Base-by-base conservation (phyloP, 371 early-diverging fungal species). In the Dinochytrium kinnereticum region DNA sequence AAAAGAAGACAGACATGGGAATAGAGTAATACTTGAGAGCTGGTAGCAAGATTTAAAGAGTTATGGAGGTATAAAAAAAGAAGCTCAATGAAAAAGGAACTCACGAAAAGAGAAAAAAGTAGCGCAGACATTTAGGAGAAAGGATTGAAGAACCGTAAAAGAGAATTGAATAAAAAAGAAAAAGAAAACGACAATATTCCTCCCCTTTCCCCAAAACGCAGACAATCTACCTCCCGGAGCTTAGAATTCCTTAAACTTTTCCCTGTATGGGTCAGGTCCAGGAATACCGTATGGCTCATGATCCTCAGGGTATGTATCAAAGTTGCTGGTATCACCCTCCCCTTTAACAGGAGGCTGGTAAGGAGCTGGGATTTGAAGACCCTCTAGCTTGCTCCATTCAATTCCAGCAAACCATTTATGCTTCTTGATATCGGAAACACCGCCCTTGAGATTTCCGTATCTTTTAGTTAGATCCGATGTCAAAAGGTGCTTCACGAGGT, bases 331-430 rank as follows among this genome's bases (percentile, higher is more conserved):
- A 79, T 98, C 98, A 44, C 97, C 97, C 39, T 92, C 95, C 44
- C 91, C 90, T 37, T 85, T 85, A 40, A 94, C 89, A 34, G 90
- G 89, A 24, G 98, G 98, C 26, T 94, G 84, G 82, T 95, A 94
- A 5, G 99, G 99, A 26, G 98, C 93, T 68, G 91, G 87, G 69
- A 96, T 89, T 75, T 93, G 90, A 38, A 90, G 81, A 21, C 88
- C 83, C 30, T 86, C 83, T 40, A 98, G 85, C 64, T 88, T 87
- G 66, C 90, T 86, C 94, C 96, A 98, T 76, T 98, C 95, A 3
- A 98, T 91, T 17, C 92, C 95, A 30, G 90, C 90, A 74, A 99
- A 98, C 97, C 99, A 98, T 59, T 89, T 88, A 82, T 98, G 99
- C 53, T 84, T 80, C 84, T 95, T 96, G 80, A 99, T 97, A 78